A percentile compares a stretch with the other conserved stretches of the same genome.
These are phyloP conservation scores for Xerophyta viscosa DNA, from an alignment of 106 monocot species.

Conservation along the genomic window DNA sequence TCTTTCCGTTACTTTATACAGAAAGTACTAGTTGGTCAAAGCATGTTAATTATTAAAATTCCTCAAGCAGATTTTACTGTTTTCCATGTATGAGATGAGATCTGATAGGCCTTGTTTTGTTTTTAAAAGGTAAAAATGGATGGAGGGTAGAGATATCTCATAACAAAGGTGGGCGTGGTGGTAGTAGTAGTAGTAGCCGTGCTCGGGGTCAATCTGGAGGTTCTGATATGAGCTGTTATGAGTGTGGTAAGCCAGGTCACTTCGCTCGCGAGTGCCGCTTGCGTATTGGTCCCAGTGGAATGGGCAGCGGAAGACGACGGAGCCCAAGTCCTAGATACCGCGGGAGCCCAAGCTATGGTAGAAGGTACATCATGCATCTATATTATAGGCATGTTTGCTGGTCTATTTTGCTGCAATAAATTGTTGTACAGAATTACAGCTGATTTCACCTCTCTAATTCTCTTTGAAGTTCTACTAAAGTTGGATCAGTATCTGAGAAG, in stretches of 20 bases:
- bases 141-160: slow-evolving; percentile 92
- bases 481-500: too few species aligned
- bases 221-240: slow-evolving; percentile 75
- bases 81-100: background rate
- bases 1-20: too few species aligned
- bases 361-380: slow-evolving; percentile 34
- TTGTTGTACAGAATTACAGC: background rate
- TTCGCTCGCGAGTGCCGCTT: slow-evolving; percentile 91
- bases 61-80: background rate
- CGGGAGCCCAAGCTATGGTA: slow-evolving; percentile 78
- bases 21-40: too few species aligned
- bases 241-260: slow-evolving; percentile 88
- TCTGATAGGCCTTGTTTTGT: background rate
- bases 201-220: slow-evolving; percentile 45
- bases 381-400: background rate
- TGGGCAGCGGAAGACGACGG: slow-evolving; percentile 62
- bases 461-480: too few species aligned
- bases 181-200: slow-evolving; percentile 26
- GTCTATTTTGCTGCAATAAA: background rate
- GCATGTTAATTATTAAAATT: too few species aligned
- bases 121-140: slow-evolving; percentile 54
- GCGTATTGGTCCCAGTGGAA: slow-evolving; percentile 63
- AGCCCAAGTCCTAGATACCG: slow-evolving; percentile 73
- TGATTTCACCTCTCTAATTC: too few species aligned
- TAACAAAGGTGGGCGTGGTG: slow-evolving; percentile 36